phyloP scores from a whole-genome alignment of 768 basidiomycete genomes.

The Boletus barrowsii region DNA sequence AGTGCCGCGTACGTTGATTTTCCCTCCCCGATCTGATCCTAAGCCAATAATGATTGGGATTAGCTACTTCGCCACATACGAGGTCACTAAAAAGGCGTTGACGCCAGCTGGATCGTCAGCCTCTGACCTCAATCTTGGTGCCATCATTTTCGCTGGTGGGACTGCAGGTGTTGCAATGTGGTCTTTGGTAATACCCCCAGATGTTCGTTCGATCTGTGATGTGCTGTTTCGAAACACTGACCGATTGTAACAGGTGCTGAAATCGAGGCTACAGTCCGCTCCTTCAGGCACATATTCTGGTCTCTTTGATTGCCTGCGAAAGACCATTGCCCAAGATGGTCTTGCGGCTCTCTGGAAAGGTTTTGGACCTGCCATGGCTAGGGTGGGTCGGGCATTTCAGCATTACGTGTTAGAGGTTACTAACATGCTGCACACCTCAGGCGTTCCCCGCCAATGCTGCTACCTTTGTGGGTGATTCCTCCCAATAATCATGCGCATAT shows the following conservation, averaged over 20 bases:
- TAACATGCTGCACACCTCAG: conserved; percentile 34
- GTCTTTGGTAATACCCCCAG: conserved; percentile 94
- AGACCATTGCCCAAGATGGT: conserved; percentile 89
- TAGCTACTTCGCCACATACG: conserved; percentile 97
- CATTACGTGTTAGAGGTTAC: neutral
- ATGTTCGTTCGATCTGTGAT: conserved; percentile 51
- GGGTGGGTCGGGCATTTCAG: conserved; percentile 46
- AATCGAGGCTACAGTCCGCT: conserved; percentile 93
- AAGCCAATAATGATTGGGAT: conserved; percentile 3
- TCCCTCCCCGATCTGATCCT: neutral
- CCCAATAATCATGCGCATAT: neutral
- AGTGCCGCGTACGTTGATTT: conserved; percentile 78
- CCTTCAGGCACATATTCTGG: conserved; percentile 98
- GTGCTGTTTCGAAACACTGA: conserved; percentile 4
- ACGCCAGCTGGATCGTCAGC: conserved; percentile 80
- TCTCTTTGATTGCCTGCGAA: conserved; percentile 86
- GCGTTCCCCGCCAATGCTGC: conserved; percentile 98
- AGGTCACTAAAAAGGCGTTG: conserved; percentile 84
- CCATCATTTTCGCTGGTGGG: conserved; percentile 89
- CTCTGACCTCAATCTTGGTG: conserved; percentile 76
- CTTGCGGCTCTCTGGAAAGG: conserved; percentile 91
- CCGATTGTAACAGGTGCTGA: conserved; percentile 67
- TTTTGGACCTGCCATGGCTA: conserved; percentile 94
- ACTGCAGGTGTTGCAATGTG: conserved; percentile 98
- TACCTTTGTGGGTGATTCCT: conserved; percentile 64